Evolutionary conservation across 768 basidiomycete genomes (phyloP), one percentile per base, ranked within the genome.

Genomic region (Crucibulum laeve): DNA sequence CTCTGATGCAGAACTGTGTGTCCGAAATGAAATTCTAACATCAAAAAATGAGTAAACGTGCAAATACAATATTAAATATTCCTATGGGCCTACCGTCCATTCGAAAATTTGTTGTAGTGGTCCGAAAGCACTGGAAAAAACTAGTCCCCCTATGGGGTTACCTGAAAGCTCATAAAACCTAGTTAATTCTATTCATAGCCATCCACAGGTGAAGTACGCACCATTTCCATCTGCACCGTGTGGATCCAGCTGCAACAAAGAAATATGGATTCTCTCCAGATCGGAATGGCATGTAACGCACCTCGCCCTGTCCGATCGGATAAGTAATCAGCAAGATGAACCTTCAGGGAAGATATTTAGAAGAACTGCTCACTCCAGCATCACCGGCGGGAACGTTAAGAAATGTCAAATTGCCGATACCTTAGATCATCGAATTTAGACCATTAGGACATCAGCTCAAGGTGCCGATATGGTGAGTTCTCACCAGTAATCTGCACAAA

Each of bases 71-170:
- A 36, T n/a, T n/a, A n/a, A n/a, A n/a, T n/a, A n/a, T n/a, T n/a
- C n/a, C n/a, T 32, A 22, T 24, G 21, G 6, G 44, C 62, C 51
- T 58, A 82, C 80, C 37, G 82, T 87, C 89, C 89, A 91, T 56
- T 89, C 81, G 51, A 79, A 72, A 30, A 86, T 67, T 54, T 87
- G 73, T 51, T 74, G 49, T 3, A 77, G 49, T 37, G 66, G 62
- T 17, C 78, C 81, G 60, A 82, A 87, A n/a, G 80, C 82, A 46
- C 45, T 73, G 17, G 84, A 83, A 59, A 87, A 87, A n/a, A 90
- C 80, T 33, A 87, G 70, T 3, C 78, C 82, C 22, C 83, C 85
- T 25, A 77, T 73, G 7, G 75, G 80, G 53, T 79, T 81, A 13
- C 76, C 71, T 69, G 38, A 36, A 47, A 23, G 24, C 22, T 11